phyloP scores from a whole-genome alignment of 2,329 filamentous ascomycete genomes.

The Trichophyton equinum region DNA sequence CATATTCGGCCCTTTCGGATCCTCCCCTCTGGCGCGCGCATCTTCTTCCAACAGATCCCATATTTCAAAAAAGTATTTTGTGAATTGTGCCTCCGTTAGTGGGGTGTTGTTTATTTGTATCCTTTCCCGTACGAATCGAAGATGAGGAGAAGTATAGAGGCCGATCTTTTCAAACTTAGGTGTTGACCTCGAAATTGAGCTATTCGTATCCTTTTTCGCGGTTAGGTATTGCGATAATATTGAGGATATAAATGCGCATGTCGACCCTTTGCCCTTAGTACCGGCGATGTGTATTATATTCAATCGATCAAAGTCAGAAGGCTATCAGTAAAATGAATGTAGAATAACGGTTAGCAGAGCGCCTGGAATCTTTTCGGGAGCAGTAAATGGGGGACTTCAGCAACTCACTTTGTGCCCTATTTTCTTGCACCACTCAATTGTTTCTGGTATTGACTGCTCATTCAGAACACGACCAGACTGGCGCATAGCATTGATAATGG shows the following conservation, averaged over 20 bases:
- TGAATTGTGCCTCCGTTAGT: slow-evolving; percentile 55
- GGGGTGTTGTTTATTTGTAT: slow-evolving; percentile 67
- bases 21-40: slow-evolving; percentile 39
- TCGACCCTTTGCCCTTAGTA: slow-evolving; percentile 89
- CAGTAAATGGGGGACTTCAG: neutral
- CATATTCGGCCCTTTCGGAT: slow-evolving; percentile 40
- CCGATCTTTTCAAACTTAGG: slow-evolving; percentile 48
- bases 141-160: slow-evolving; percentile 75
- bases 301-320: slow-evolving; percentile 47
- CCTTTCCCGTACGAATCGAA: slow-evolving; percentile 70
- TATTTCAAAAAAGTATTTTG: slow-evolving; percentile 68
- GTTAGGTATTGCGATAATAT: slow-evolving; percentile 55
- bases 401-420: slow-evolving; percentile 57
- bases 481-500: slow-evolving; percentile 62
- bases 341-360: neutral
- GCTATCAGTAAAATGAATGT: slow-evolving; percentile 29
- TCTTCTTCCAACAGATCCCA: slow-evolving; percentile 57
- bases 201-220: slow-evolving; percentile 20
- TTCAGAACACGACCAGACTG: slow-evolving; percentile 65
- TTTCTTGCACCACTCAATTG: slow-evolving; percentile 62
- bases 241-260: slow-evolving; percentile 68
- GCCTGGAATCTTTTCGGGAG: neutral
- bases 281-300: slow-evolving; percentile 74
- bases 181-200: slow-evolving; percentile 17
- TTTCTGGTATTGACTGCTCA: slow-evolving; percentile 64